Percentiles rank a stretch among this genome's conserved stretches.
phyloP scores from a whole-genome alignment of 1,284 basidiomycete species.

The Heliocybe sulcata region DNA sequence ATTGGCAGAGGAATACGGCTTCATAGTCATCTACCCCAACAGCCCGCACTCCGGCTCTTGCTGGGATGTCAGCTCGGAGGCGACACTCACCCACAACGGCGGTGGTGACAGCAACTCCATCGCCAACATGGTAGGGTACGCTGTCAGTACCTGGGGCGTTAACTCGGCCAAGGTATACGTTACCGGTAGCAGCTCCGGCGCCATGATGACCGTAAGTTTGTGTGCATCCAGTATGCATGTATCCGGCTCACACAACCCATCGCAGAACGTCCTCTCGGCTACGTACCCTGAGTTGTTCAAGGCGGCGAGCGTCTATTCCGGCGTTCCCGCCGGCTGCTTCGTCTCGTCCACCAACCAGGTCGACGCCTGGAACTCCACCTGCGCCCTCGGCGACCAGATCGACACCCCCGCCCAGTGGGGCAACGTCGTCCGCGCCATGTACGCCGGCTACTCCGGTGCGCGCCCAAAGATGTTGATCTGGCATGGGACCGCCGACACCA shows the following conservation, averaged over 20 bases:
- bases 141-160: constrained; percentile 40
- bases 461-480: constrained; percentile 46
- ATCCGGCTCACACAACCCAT: neutral
- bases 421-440: constrained; percentile 33
- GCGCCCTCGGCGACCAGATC: constrained; percentile 35
- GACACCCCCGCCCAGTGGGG: constrained; percentile 44
- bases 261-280: constrained; percentile 24
- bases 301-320: constrained; percentile 41
- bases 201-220: constrained; percentile 45
- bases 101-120: constrained; percentile 50
- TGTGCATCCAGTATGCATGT: constrained; percentile 16
- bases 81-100: constrained; percentile 44
- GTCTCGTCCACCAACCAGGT: constrained; percentile 23
- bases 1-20: constrained; percentile 38
- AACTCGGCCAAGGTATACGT: constrained; percentile 37
- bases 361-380: constrained; percentile 38
- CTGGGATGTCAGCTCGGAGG: constrained; percentile 46
- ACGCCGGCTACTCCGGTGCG: constrained; percentile 44
- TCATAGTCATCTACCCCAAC: constrained; percentile 39
- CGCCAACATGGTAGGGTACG: constrained; percentile 38
- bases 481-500: constrained; percentile 49
- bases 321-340: constrained; percentile 51
- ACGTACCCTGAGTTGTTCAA: constrained; percentile 49
- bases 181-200: constrained; percentile 46
- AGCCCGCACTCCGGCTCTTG: constrained; percentile 39